Evolutionary conservation across 495 filamentous ascomycete species (phyloP).

Genomic region (Cetradonia linearis): DNA sequence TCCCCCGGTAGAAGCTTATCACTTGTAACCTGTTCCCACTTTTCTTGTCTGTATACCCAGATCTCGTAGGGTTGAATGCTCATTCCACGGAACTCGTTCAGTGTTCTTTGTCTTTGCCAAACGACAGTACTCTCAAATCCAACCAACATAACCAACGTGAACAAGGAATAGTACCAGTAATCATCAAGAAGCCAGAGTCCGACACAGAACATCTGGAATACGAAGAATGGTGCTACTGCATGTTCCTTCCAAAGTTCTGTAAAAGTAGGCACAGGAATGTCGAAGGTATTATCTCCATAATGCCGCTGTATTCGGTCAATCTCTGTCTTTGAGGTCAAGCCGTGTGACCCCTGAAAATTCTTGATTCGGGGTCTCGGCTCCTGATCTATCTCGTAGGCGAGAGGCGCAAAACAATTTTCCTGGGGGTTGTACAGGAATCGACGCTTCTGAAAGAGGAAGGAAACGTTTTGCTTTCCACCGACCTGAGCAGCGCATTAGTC

Average conservation of each 20-base stretch:
- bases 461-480: slow-evolving; percentile 61
- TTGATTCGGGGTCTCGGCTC: slow-evolving; percentile 69
- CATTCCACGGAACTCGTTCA: slow-evolving; percentile 97
- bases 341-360: slow-evolving; percentile 66
- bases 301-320: slow-evolving; percentile 72
- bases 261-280: slow-evolving; percentile 94
- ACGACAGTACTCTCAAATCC: slow-evolving; percentile 97
- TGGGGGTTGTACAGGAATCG: slow-evolving; percentile 77
- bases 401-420: slow-evolving; percentile 60
- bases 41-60: slow-evolving; percentile 73
- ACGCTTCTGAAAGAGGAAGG: slow-evolving; percentile 97
- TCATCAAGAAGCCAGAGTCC: slow-evolving; percentile 98
- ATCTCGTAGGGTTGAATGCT: slow-evolving; percentile 96
- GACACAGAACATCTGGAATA: slow-evolving; percentile 98
- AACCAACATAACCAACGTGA: slow-evolving; percentile 96
- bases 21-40: slow-evolving; percentile 83
- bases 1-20: slow-evolving; percentile 95
- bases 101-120: slow-evolving; percentile 95
- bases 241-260: slow-evolving; percentile 96
- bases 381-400: slow-evolving; percentile 75
- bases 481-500: slow-evolving; percentile 34
- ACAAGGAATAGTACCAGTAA: slow-evolving; percentile 99
- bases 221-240: slow-evolving; percentile 97
- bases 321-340: slow-evolving; percentile 60
- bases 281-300: slow-evolving; percentile 94